Conservation (phyloP, 768 basidiomycete genomes). For the Leccinum arenicola region DNA sequence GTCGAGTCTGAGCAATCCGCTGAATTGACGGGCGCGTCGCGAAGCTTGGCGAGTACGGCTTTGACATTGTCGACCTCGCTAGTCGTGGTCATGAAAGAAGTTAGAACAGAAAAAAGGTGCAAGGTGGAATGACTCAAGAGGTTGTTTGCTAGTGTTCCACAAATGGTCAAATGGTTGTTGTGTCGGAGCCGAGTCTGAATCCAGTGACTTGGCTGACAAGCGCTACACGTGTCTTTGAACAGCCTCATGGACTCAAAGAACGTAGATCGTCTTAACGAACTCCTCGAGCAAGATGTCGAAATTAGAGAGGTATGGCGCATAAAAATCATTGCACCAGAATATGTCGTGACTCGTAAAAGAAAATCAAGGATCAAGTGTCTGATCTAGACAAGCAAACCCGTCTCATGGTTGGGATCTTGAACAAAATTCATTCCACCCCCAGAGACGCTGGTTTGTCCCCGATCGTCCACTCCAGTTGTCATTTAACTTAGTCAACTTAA, state of each 20-base stretch:
- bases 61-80: slow-evolving; percentile 39
- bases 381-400: slow-evolving; percentile 76
- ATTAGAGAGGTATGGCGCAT: slow-evolving; percentile 54
- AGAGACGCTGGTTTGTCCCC: slow-evolving; percentile 48
- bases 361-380: slow-evolving; percentile 74
- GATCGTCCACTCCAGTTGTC: slow-evolving; percentile 7
- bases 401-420: slow-evolving; percentile 68
- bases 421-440: slow-evolving; percentile 78
- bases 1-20: slow-evolving; percentile 45
- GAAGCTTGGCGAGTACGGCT: slow-evolving; percentile 51
- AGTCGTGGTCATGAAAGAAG: slow-evolving; percentile 24
- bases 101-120: background rate
- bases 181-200: slow-evolving; percentile 7
- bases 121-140: background rate
- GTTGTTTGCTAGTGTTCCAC: slow-evolving; percentile 4
- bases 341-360: slow-evolving; percentile 40
- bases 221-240: background rate
- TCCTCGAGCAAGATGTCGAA: slow-evolving; percentile 63
- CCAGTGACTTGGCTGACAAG: no score
- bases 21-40: slow-evolving; percentile 56
- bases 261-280: slow-evolving; percentile 52
- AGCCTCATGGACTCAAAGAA: slow-evolving; percentile 52
- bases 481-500: slow-evolving; percentile 10
- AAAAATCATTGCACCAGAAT: background rate
- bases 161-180: slow-evolving; percentile 9